Evolutionary conservation across 331 rosid genomes (phyloP).

Genomic region (Dryas integrifolia): DNA sequence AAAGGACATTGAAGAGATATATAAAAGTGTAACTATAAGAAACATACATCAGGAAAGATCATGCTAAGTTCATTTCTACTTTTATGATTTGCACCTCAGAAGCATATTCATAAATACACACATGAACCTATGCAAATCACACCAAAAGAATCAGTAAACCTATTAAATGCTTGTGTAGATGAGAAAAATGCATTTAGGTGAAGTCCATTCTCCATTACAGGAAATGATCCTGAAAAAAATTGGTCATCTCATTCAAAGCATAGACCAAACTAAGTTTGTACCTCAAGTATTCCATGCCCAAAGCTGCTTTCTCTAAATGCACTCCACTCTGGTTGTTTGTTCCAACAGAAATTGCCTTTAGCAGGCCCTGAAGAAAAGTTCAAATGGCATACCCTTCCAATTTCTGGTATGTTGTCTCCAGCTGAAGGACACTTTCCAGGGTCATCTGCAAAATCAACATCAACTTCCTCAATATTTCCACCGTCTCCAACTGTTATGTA

Average conservation of each 20-base stretch:
- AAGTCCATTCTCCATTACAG: too few species aligned
- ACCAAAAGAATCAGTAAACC: background rate
- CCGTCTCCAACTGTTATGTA: slow-evolving; percentile 91
- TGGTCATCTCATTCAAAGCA: too few species aligned
- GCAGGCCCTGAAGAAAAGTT: slow-evolving; percentile 80
- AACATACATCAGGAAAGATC: background rate
- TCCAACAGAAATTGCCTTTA: slow-evolving; percentile 82
- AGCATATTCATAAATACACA: background rate
- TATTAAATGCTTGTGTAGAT: background rate
- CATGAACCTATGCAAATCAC: background rate
- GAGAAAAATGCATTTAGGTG: too few species aligned
- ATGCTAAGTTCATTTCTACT: background rate
- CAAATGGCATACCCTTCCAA: slow-evolving; percentile 75
- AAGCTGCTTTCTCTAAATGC: slow-evolving; percentile 97
- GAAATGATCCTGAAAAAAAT: too few species aligned
- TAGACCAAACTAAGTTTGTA: slow-evolving; percentile 17
- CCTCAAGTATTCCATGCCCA: slow-evolving; percentile 96
- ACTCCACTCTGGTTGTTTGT: slow-evolving; percentile 84
- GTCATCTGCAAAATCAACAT: slow-evolving; percentile 84
- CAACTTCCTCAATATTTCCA: slow-evolving; percentile 87
- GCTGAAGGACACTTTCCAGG: slow-evolving; percentile 82
- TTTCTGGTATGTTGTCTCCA: slow-evolving; percentile 71
- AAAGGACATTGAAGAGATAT: background rate
- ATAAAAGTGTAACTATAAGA: background rate
- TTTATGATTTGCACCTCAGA: background rate